Percentiles rank a stretch among this genome's conserved stretches.
Conservation (phyloP, 495 filamentous ascomycete genomes). For the Penicillium cosmopolitanum region DNA sequence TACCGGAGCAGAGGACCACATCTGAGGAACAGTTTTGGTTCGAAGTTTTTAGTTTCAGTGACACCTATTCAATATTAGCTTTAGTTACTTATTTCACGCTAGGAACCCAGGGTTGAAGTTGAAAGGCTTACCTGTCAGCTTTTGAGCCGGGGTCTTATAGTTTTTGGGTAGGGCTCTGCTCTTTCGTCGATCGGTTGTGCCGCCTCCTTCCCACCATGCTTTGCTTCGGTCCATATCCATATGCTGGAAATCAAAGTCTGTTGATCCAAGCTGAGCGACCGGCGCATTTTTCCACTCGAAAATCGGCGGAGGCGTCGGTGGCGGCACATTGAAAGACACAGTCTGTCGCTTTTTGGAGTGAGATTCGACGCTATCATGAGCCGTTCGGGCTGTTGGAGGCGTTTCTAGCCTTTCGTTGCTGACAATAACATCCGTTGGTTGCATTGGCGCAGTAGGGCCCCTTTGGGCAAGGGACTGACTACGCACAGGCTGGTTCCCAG, state of each 20-base stretch:
- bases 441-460: slow-evolving; percentile 12
- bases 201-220: slow-evolving; percentile 52
- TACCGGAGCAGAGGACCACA: slow-evolving; percentile 90
- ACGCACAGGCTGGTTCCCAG: slow-evolving; percentile 12
- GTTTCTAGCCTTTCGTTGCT: slow-evolving; percentile 24
- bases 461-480: slow-evolving; percentile 24
- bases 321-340: slow-evolving; percentile 53
- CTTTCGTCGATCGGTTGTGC: slow-evolving; percentile 38
- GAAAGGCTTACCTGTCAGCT: slow-evolving; percentile 35
- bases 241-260: slow-evolving; percentile 49
- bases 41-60: slow-evolving; percentile 65
- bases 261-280: slow-evolving; percentile 34
- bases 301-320: slow-evolving; percentile 50
- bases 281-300: slow-evolving; percentile 50
- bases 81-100: not conserved
- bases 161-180: slow-evolving; percentile 46
- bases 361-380: slow-evolving; percentile 26
- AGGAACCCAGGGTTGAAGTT: not conserved
- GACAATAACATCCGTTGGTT: slow-evolving; percentile 5
- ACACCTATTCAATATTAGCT: slow-evolving; percentile 30
- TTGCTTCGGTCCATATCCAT: slow-evolving; percentile 45
- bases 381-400: slow-evolving; percentile 20
- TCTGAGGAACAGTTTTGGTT: slow-evolving; percentile 80
- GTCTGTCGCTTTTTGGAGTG: slow-evolving; percentile 44
- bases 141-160: slow-evolving; percentile 45